Percentiles rank a stretch among this genome's conserved stretches.
Conservation (phyloP, 2,329 filamentous ascomycete species). For the Cercospora zeae-maydis region DNA sequence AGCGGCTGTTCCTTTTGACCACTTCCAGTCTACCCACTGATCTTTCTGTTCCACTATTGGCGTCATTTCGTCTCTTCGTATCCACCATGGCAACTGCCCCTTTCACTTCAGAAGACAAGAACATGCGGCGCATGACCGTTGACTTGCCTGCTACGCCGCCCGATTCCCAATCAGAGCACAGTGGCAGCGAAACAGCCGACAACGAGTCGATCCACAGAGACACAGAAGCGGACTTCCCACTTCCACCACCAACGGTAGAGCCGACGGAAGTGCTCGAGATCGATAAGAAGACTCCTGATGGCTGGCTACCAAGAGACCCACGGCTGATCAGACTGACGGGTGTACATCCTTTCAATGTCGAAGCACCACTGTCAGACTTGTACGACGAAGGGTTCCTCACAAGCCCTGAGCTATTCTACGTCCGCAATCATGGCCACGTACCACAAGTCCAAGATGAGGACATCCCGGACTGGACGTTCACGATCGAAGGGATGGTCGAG, state of each 20-base stretch:
- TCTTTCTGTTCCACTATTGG: neutral
- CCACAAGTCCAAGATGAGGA: conserved; percentile 70
- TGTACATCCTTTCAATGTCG: conserved; percentile 86
- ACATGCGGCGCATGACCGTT: conserved; percentile 25
- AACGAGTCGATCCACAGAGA: conserved; percentile 55
- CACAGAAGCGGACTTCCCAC: conserved; percentile 53
- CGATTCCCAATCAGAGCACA: conserved; percentile 35
- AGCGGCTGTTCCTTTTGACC: neutral
- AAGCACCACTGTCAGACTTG: conserved; percentile 73
- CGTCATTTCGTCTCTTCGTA: neutral
- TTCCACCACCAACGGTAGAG: conserved; percentile 62
- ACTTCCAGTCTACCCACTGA: neutral
- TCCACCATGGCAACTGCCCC: conserved; percentile 13
- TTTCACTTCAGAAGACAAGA: conserved; percentile 17
- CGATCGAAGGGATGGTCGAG: conserved; percentile 80
- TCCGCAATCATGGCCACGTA: conserved; percentile 83
- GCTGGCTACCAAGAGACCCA: conserved; percentile 73
- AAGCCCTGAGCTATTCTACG: conserved; percentile 83
- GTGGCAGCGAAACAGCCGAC: conserved; percentile 31
- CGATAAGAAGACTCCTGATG: conserved; percentile 79
- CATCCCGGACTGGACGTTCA: conserved; percentile 75
- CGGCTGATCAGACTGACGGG: conserved; percentile 83
- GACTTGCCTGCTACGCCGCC: conserved; percentile 39
- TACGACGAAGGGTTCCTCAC: conserved; percentile 83
- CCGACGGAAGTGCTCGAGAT: conserved; percentile 64